These are phyloP conservation scores for Colletotrichum sidae DNA, from an alignment of 2,329 filamentous ascomycete species.

Conservation along the genomic window DNA sequence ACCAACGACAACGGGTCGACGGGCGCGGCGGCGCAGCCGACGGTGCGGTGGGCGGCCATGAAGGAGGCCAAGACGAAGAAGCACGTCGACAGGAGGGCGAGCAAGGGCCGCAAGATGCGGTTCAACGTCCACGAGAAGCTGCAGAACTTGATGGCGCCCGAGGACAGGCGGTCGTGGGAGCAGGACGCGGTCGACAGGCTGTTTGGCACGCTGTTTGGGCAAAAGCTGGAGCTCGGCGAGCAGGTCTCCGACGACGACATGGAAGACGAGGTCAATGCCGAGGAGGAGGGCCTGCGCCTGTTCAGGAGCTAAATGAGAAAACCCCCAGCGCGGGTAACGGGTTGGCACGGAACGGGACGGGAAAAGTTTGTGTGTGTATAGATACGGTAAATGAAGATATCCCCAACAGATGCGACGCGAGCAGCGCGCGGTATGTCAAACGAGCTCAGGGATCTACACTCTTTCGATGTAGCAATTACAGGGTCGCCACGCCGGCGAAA, in stretches of 20 bases:
- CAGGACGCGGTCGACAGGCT: constrained; percentile 81
- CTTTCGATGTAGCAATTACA: constrained; percentile 13
- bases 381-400: constrained; percentile 22
- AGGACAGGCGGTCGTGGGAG: constrained; percentile 85
- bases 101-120: constrained; percentile 92
- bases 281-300: constrained; percentile 65
- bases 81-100: constrained; percentile 91
- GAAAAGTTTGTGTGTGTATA: constrained; percentile 11
- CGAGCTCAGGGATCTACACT: too few species aligned
- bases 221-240: constrained; percentile 72
- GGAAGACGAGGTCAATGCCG: constrained; percentile 60
- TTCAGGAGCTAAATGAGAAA: constrained; percentile 55
- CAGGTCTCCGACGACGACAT: constrained; percentile 62
- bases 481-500: constrained; percentile 45
- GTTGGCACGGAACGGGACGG: not conserved
- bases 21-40: constrained; percentile 59
- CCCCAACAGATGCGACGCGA: constrained; percentile 14
- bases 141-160: constrained; percentile 97
- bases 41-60: constrained; percentile 73
- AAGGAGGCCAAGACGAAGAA: constrained; percentile 85
- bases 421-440: too few species aligned
- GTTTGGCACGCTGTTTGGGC: constrained; percentile 80
- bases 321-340: too few species aligned
- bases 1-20: constrained; percentile 70
- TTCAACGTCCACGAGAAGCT: constrained; percentile 97